These are phyloP conservation scores for Ophiostoma sp. DNA, from an alignment of 2,329 filamentous ascomycete species.

Conservation along the genomic window DNA sequence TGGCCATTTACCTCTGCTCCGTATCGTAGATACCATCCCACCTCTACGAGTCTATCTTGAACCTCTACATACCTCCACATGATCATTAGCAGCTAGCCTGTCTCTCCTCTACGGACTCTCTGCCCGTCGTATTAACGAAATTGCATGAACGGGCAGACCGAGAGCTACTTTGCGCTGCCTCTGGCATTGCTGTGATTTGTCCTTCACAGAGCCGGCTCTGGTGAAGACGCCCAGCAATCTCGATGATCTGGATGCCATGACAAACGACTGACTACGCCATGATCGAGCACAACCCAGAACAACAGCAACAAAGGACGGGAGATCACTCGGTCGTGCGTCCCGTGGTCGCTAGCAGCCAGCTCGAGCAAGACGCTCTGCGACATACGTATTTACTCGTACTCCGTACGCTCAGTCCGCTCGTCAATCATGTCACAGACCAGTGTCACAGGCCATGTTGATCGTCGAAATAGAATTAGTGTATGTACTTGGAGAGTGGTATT, in stretches of 20 bases:
- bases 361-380: no score
- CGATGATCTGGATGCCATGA: no score
- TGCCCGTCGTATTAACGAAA: background rate
- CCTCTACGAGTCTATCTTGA: no score
- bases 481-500: no score
- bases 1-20: no score
- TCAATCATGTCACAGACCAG: constrained; percentile 12
- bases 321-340: constrained; percentile 15
- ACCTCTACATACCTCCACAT: no score
- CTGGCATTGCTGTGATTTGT: background rate
- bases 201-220: no score
- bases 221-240: no score
- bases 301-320: background rate
- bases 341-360: background rate
- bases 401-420: constrained; percentile 8
- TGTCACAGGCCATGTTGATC: constrained; percentile 9
- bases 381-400: background rate
- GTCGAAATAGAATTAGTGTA: constrained; percentile 1
- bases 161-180: background rate
- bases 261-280: no score
- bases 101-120: background rate
- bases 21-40: no score
- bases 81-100: no score
- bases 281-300: no score
- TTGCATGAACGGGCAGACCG: constrained; percentile 8